Conservation (phyloP, 306 rosid genomes). For the Quercus glauca region DNA sequence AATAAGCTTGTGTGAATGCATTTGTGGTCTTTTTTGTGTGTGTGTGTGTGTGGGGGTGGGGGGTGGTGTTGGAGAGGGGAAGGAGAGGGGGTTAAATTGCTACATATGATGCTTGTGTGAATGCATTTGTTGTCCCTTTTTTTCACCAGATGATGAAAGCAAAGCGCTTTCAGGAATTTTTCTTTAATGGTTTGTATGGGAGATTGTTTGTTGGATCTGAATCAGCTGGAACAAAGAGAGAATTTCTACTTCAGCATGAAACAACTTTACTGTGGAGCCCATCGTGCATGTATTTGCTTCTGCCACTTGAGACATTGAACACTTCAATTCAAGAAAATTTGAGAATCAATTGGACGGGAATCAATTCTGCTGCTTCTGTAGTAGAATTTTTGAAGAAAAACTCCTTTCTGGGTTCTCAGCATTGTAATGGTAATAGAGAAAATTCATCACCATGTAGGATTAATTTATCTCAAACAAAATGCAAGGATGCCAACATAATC, state of each 20-base stretch:
- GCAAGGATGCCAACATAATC: constrained; percentile 26
- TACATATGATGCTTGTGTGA: constrained; percentile 21
- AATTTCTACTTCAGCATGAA: constrained; percentile 61
- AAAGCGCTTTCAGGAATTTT: constrained; percentile 78
- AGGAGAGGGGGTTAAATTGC: no score
- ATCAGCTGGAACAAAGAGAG: constrained; percentile 31
- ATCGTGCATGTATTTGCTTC: constrained; percentile 62
- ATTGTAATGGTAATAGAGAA: constrained; percentile 19
- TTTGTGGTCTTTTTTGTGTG: background rate
- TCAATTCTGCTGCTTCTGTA: constrained; percentile 60
- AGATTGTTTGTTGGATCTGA: constrained; percentile 48
- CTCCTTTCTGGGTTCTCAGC: constrained; percentile 29
- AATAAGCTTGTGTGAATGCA: constrained; percentile 12
- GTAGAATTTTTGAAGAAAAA: constrained; percentile 50
- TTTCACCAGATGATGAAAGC: constrained; percentile 61
- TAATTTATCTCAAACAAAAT: constrained; percentile 1
- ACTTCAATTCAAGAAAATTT: constrained; percentile 33
- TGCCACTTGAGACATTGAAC: constrained; percentile 54
- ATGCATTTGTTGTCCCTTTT: constrained; percentile 16
- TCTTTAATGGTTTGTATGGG: constrained; percentile 87
- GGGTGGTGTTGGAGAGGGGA: accelerated
- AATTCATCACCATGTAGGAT: constrained; percentile 23
- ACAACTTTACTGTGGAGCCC: constrained; percentile 50
- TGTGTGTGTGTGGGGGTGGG: background rate
- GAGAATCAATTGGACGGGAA: constrained; percentile 67